Evolutionary conservation across 225 moss, liverwort and hornwort genomes (phyloP), one percentile per base, ranked within the genome.

Genomic region (Sphagnum tenellum): DNA sequence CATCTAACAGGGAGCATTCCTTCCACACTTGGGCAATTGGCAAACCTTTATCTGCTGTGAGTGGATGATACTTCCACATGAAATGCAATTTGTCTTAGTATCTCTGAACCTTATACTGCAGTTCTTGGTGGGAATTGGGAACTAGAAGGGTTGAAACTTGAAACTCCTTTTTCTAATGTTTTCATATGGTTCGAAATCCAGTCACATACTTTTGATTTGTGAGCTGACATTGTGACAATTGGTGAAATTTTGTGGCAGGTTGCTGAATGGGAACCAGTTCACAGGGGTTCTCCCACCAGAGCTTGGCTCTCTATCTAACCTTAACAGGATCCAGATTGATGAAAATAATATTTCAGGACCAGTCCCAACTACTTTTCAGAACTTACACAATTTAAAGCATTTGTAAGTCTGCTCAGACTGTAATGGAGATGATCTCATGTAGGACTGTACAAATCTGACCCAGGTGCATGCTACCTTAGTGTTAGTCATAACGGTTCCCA

Each of bases 231-330:
- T 29, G 29, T 29, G 29, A 29, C 29, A 29, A 1, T 29, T 29
- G 0, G 29, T 29, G 29, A 29, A 29, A 29, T 29, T 29, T 29
- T 66, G 44, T 56, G 55, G 13, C 79, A 94, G 94, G 79, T 60
- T 94, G 73, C 75, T 94, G 56, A 94, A 85, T 12, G 91, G 90
- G 55, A 94, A 94, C 50, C 55, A 64, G 2, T 80, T 94, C 64
- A 74, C 65, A 2, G 94, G 94, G 29, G 58, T 45, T 4, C 72
- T 94, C 4, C 94, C 94, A 0, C 47, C 64, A 0, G 83, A 82
- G 71, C 54, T 94, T 1, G 94, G 94, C 12, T 65, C 3, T 2
- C 68, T 94, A 2, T 0, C 55, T 9, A 3, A 3, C 0, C 64
- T 94, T 48, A 68, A 76, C 63, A 67, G 91, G 49, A 85, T 94